Evolutionary conservation across 129 eudicot species (phyloP), one percentile per base, ranked within the genome.

Genomic region (Helianthus tuberosus): DNA sequence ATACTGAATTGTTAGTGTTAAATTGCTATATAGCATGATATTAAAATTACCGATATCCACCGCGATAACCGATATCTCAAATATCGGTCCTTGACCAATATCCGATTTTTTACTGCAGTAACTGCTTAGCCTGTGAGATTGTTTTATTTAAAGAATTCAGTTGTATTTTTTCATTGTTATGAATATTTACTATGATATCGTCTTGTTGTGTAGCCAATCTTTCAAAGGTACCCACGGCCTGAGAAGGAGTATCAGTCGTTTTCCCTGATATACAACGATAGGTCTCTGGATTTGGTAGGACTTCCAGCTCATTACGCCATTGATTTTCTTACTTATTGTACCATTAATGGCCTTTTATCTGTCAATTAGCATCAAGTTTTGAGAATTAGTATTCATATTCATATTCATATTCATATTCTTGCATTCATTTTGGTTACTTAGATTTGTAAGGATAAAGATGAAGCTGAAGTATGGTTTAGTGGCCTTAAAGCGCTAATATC

Each of bases 381-480:
- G 27, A 53, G 70, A 77, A 25, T 20, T 20, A 0, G 23, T 20
- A 20, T n/a, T 69, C 44, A 8, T 49, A 64, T 20, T 20, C 23
- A 0, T 20, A 20, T n/a, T 69, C 44, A 8, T 49, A 64, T 50
- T 70, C 25, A 58, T 77, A 43, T 68, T 77, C 54, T 48, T 68
- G 75, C 43, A 50, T 61, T 70, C 20, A 15, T 51, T 63, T 78
- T 78, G 67, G 32, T 53, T 53, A n/a, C 49, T 41, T 72, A 94
- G 99, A 91, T 94, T 76, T 94, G 99, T 63, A 94, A 94, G 77
- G 99, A 94, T 61, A 94, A 91, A 80, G 99, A 94, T 75, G 99
- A 94, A 88, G 99, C 99, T 49, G 99, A 94, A 77, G 94, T 91
- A 48, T 94, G 99, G 99, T 86, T 90, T 87, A 84, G 78, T 64